Base-by-base conservation (phyloP, 306 rosid genomes). In the Lupinus albus region DNA sequence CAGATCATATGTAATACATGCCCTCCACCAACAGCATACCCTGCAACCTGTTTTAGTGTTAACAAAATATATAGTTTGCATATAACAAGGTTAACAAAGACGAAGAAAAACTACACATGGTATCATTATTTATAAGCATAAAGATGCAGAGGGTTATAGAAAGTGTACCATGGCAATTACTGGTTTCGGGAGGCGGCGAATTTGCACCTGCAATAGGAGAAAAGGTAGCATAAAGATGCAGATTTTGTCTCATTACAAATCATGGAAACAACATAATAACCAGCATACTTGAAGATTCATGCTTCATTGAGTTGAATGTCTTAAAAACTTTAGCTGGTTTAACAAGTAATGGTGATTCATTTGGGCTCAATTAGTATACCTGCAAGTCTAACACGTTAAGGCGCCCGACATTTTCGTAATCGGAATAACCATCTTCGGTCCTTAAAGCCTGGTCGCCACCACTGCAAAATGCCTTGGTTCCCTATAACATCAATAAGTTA, bases 11-110 rank as follows among this genome's bases (percentile, higher is more conserved):
- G 96, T 36, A 88, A 58, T 55, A 92, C 15, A 67, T 92, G 95
- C 21, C 96, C 95, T 77, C 98, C 98, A 76, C 98, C 93, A 81
- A 78, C 39, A 56, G 98, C 98, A 84, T 88, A 93, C 78, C 98
- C 93, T 72, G 96, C 89, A 67, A 89, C 98, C 98, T 92, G 80
- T 65, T 67, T 76, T 39, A 62, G 35, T 4, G 58, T 59, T 38
- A 61, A 36, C 30, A 72, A 54, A 70, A 65, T 28, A 30, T 36
- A 36, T 39, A 8, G 11, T 64, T 12, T 62, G 67, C 9, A 68
- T 30, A 70, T 7, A 46, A 73, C 20, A 46, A 60, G 50, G 68
- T 5, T 56, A 51, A 13, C 32, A 60, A 14, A 72, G 14, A 60
- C 36, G 12, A 13, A 39, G 14, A 5, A 8, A 38, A n/a, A 33